Base-by-base conservation (phyloP, 192 early-diverging fungal genomes). In the Coemansia sp. region DNA sequence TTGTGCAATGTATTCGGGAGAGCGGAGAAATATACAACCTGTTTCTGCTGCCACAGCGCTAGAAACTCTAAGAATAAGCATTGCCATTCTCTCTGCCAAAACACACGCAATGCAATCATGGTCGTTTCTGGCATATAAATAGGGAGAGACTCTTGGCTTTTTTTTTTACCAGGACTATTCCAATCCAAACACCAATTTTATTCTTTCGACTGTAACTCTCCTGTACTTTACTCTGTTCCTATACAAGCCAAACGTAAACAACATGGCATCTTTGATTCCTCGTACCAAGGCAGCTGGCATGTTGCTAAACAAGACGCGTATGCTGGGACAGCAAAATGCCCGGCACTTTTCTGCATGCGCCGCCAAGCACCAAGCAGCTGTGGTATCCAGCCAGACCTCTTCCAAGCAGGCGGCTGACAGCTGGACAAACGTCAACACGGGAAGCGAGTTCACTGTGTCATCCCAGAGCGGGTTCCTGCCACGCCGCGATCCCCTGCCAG, bases 401-500 rank as follows among this genome's bases (percentile, higher is more conserved):
- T 20, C 10, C 57, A 35, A 50, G 38, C 11, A 13, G 3, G 46
- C 62, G 0, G 55, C 54, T 7, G 55, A 35, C 33, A 35, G 29
- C 9, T 75, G 70, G 81, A 67, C 59, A 22, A 83, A 80, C 53
- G 14, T 61, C 14, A 38, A 63, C 36, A 50, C 76, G 0, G 43
- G 48, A 20, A 74, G 75, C 57, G 69, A 76, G 60, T 85, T 88
- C 63, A 68, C 65, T 4, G 84, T 87, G 2, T 70, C 74, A 11
- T n/a, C 62, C 49, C 14, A 63, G 9, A 74, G 77, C 40, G 87
- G 88, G 0, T 87, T 91, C 68, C 62, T 89, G 11, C 85, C 86
- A 9, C 73, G 72, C 14, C 76, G 85, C 59, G 92, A 94, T 53
- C 92, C 92, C 0, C 67, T 94, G 20, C 74, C 76, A 8, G 73